These are phyloP conservation scores for Inonotus hispidus DNA, from an alignment of 1,284 basidiomycete genomes.

Conservation along the genomic window DNA sequence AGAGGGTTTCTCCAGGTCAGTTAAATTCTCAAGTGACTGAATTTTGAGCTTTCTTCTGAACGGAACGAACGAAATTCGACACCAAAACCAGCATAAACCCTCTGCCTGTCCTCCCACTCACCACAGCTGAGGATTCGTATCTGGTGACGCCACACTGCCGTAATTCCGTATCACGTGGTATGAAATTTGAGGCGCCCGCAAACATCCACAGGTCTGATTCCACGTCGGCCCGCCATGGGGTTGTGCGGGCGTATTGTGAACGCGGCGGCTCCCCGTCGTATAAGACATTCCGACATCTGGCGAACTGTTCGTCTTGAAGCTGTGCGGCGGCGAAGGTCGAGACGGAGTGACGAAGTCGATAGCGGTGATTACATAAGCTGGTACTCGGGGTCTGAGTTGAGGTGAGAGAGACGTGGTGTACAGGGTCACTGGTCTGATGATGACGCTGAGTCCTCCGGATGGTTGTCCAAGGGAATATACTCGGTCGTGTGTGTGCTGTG, in stretches of 20 bases:
- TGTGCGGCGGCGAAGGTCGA: background rate
- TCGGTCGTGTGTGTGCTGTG: background rate
- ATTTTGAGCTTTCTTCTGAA: background rate
- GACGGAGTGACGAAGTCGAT: background rate
- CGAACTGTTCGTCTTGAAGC: background rate
- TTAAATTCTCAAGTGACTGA: background rate
- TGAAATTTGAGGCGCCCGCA: too few species aligned
- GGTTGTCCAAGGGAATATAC: background rate
- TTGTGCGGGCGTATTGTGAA: background rate
- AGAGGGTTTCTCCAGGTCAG: background rate
- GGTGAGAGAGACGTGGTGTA: background rate
- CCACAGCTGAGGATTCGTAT: too few species aligned
- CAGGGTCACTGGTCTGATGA: background rate
- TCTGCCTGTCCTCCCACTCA: background rate
- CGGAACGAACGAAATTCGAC: too few species aligned
- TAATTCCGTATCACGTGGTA: too few species aligned
- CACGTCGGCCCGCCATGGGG: slow-evolving; percentile 1
- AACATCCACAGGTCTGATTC: background rate
- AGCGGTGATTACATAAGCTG: background rate
- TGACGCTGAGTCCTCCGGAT: background rate
- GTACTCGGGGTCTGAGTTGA: background rate
- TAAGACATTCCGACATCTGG: background rate
- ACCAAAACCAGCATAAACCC: too few species aligned
- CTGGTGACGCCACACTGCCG: background rate
- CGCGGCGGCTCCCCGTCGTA: background rate